These are phyloP conservation scores for Solanum neorickii DNA, from an alignment of 257 asterid species.

Conservation along the genomic window DNA sequence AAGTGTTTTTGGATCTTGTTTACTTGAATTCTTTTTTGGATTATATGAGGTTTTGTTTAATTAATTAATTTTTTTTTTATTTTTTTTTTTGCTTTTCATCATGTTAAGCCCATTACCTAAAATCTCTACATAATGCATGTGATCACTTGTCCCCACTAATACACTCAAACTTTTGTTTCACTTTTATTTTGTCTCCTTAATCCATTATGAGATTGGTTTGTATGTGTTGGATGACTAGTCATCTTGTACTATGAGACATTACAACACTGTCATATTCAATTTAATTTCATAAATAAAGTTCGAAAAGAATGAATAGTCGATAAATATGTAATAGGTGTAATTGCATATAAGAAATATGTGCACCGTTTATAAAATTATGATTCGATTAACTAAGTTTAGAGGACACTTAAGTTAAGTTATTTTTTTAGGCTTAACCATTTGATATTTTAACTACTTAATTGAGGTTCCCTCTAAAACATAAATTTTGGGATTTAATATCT, in stretches of 20 bases:
- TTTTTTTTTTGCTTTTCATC: background rate
- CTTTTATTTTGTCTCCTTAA: background rate
- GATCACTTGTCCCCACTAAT: background rate
- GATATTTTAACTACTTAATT: background rate
- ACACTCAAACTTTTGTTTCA: background rate
- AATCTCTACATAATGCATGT: background rate
- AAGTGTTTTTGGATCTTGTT: background rate
- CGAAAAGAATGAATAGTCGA: background rate
- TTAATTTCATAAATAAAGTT: background rate
- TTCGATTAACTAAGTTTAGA: background rate
- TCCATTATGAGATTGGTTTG: background rate
- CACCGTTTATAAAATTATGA: background rate
- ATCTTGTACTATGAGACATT: background rate
- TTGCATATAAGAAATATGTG: background rate
- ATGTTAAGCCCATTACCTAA: background rate
- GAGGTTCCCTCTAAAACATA: no score
- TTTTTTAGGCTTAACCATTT: background rate
- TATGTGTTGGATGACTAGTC: background rate
- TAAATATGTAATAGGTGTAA: background rate
- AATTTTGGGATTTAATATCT: background rate
- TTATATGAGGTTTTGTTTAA: background rate
- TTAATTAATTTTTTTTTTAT: no score
- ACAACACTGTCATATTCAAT: background rate
- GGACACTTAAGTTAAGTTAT: background rate
- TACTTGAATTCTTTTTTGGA: background rate